Evolutionary conservation across 805 yeast genomes (phyloP).

Genomic region (Saccharomycopsis vini): DNA sequence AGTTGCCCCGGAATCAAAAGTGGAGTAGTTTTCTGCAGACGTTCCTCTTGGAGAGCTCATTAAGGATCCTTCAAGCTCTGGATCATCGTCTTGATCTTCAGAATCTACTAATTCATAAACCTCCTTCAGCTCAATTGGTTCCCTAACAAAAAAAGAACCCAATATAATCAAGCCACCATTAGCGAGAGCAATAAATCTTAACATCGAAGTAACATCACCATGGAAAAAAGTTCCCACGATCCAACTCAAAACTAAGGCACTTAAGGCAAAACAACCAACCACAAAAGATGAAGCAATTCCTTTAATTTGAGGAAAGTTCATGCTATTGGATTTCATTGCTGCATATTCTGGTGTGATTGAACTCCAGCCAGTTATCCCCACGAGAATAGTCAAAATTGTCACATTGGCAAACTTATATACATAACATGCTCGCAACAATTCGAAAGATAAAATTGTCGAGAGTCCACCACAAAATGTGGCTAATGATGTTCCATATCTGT

Average conservation of each 20-base stretch:
- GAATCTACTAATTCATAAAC: background rate
- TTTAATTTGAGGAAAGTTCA: slow-evolving; percentile 62
- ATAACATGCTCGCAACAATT: slow-evolving; percentile 40
- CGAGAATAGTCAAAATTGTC: slow-evolving; percentile 19
- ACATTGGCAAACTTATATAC: slow-evolving; percentile 29
- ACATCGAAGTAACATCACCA: slow-evolving; percentile 45
- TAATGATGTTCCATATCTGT: slow-evolving; percentile 44
- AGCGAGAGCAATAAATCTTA: slow-evolving; percentile 44
- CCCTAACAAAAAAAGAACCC: slow-evolving; percentile 38
- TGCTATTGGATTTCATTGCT: slow-evolving; percentile 40
- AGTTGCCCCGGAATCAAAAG: background rate
- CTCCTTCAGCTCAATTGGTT: slow-evolving; percentile 20
- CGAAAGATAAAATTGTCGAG: slow-evolving; percentile 47
- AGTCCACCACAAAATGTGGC: slow-evolving; percentile 49
- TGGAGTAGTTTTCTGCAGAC: background rate
- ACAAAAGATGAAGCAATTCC: slow-evolving; percentile 67
- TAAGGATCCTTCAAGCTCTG: background rate
- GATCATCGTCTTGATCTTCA: background rate
- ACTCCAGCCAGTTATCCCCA: slow-evolving; percentile 9
- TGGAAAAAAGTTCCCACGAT: slow-evolving; percentile 45
- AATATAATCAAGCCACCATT: slow-evolving; percentile 39
- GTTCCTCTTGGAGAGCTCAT: background rate
- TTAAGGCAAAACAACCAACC: slow-evolving; percentile 59
- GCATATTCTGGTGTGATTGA: slow-evolving; percentile 21
- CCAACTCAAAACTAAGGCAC: slow-evolving; percentile 57